Base-by-base conservation (phyloP, 2,329 filamentous ascomycete species). In the Daldinia eschscholtzii region DNA sequence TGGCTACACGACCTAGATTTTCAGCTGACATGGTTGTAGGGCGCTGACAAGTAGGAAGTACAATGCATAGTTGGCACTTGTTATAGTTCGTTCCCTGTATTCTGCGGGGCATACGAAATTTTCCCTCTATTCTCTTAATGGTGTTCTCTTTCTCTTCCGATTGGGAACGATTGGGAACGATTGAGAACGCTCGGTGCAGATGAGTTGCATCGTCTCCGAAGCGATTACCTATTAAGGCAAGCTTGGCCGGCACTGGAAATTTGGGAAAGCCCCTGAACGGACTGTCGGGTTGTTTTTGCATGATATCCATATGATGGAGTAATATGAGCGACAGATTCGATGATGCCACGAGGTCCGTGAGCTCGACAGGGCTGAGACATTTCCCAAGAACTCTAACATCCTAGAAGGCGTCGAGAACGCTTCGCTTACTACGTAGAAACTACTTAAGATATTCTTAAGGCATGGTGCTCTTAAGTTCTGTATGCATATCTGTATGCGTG, bases 281-380 rank as follows among this genome's bases (percentile, higher is more conserved):
- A 66, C 39, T 61, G 50, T 65, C 69, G 60, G 69, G 64, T 60
- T 41, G 57, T 59, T 61, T 63, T 63, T 55, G 67, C 67, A 68
- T 66, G 67, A 67, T 65, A 41, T 68, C 62, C 60, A 64, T 68
- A 70, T 64, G 67, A 66, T 67, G 12, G 58, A 72, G 61, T 52
- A 68, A 70, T 68, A 67, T 64, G 58, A 69, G 50, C 13, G 48
- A 61, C 26, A 50, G 70, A 64, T 64, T 55, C 50, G 56, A 60
- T 57, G 37, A 64, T 58, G 61, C 52, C 35, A 44, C 53, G 52
- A 30, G 46, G 55, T 70, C 61, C 60, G 57, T 66, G 64, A 53
- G 67, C 55, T 70, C 55, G 60, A 71, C 73, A 74, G 65, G 73
- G 72, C 73, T 75, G 73, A 75, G 70, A 74, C 72, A 67, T 59